Evolutionary conservation across 2,329 filamentous ascomycete species (phyloP), one percentile per base, ranked within the genome.

Genomic region (Ceratocystis colombiana): DNA sequence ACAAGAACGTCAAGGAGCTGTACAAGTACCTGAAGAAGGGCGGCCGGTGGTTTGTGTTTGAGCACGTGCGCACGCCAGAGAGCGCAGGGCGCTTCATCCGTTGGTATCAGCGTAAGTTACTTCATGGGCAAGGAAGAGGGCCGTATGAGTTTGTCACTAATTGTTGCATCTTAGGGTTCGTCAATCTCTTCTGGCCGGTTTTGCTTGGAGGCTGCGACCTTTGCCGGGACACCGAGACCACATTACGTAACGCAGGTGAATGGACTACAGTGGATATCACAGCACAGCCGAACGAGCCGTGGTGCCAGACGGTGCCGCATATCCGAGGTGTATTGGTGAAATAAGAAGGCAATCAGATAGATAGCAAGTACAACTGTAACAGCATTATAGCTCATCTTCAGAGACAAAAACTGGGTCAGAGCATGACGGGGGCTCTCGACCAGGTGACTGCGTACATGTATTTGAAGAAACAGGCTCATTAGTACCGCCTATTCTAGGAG

Each of bases 41-140:
- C 4, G 84, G 84, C 0, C 75, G 80, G 46, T 86, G 84, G 83
- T 84, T 85, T 68, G 78, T 84, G 0, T 86, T 80, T 70, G 84
- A 87, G 75, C 84, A 87, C 70, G 82, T 87, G 48, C 72, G 73
- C 65, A 73, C 73, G 62, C 74, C 75, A 55, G 70, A 73, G 3
- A 75, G 75, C 8, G 76, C 76, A 5, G 74, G 75, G 70, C 8
- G 17, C n/a, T 71, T 74, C 28, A 75, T 84, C 70, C 68, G 71
- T 12, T 64, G 75, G 17, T 84, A 84, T 72, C 82, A 84, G 71
- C 74, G 82, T 82, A 70, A 75, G 81, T 76, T 41, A 15, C 3
- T 41, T 12, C 37, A 41, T 2, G 37, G 12, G 37, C 37, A 41
- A 4, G 3, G 37, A 41, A 41, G 12, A 41, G 37, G 12, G 3